Evolutionary conservation across 2,329 filamentous ascomycete species (phyloP), one percentile per base, ranked within the genome.

Genomic region (Sphaceloma murrayae): DNA sequence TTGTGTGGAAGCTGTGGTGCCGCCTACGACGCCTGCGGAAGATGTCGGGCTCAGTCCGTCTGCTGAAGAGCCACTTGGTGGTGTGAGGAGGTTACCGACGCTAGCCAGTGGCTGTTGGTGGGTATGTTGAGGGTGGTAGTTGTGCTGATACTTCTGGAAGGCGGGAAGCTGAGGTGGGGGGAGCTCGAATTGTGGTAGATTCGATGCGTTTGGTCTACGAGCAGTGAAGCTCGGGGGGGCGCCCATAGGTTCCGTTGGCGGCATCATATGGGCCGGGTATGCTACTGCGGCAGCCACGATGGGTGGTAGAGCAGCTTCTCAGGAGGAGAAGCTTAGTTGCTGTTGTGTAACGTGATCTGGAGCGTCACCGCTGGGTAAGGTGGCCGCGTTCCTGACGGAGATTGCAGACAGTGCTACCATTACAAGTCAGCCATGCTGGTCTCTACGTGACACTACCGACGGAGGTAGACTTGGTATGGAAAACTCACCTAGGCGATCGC

Each of bases 171-270:
- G 71, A 53, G 78, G 77, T 44, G 80, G 77, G 51, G 77, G 76
- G 40, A 85, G 73, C 57, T 82, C 77, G 58, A 85, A 84, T 53
- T 66, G 73, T 47, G 81, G 80, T 50, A 87, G 72, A 54, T 74
- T 74, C 47, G 75, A 76, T 50, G 81, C 77, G 57, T 80, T 80
- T 57, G 78, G 75, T 62, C 82, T 76, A 56, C 82, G 75, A 61
- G 79, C 73, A 53, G 79, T 76, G 60, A 87, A 78, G 66, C 80
- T 82, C 58, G 73, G 70, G 54, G 74, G 70, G 56, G 70, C 67
- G 62, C 71, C 71, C 67, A 80, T 72, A 60, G 67, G 67, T 62
- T 79, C 75, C 58, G 75, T 64, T 58, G 71, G 69, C 60, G 74
- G 67, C 65, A 75, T 72, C 75, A 80, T 80, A 60, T 72, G 74